Evolutionary conservation across 225 moss, liverwort and hornwort genomes (phyloP).

Genomic region (Pseudisothecium myosuroides): DNA sequence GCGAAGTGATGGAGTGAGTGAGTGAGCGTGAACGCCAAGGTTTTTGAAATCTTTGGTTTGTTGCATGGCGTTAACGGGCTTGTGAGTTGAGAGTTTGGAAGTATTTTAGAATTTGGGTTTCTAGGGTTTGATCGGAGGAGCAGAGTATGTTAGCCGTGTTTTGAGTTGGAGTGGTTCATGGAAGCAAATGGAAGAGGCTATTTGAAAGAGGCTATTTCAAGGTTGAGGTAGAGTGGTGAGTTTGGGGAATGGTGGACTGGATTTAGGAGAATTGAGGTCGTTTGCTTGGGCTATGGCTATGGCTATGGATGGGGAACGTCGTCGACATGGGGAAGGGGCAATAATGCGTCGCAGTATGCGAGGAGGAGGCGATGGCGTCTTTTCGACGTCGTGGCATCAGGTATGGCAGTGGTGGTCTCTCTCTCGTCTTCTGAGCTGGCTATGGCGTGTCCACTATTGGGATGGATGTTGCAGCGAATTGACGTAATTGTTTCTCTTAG

Average conservation of each 20-base stretch:
- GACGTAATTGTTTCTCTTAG: neutral
- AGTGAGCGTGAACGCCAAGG: neutral
- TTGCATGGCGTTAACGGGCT: neutral
- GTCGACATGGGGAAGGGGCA: neutral
- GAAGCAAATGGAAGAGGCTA: neutral
- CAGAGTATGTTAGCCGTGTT: neutral
- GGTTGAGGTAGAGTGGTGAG: neutral
- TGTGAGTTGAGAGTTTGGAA: neutral
- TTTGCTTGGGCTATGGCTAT: neutral
- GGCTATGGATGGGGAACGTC: neutral
- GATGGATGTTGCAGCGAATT: neutral
- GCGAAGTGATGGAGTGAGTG: neutral
- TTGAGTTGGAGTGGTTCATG: neutral
- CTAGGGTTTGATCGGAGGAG: neutral
- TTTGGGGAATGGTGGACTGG: neutral
- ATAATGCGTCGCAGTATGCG: neutral
- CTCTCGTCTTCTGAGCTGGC: neutral
- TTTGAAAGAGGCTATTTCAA: neutral
- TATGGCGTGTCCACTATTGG: neutral
- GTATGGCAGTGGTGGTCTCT: neutral
- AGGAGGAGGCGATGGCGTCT: neutral
- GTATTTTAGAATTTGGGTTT: neutral
- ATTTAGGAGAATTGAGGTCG: neutral
- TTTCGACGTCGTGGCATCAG: slow-evolving; percentile 8
- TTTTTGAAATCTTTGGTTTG: neutral